A percentile compares a stretch with the other conserved stretches of the same genome.
phyloP scores from a whole-genome alignment of 495 filamentous ascomycete genomes.

The Glonium stellatum region DNA sequence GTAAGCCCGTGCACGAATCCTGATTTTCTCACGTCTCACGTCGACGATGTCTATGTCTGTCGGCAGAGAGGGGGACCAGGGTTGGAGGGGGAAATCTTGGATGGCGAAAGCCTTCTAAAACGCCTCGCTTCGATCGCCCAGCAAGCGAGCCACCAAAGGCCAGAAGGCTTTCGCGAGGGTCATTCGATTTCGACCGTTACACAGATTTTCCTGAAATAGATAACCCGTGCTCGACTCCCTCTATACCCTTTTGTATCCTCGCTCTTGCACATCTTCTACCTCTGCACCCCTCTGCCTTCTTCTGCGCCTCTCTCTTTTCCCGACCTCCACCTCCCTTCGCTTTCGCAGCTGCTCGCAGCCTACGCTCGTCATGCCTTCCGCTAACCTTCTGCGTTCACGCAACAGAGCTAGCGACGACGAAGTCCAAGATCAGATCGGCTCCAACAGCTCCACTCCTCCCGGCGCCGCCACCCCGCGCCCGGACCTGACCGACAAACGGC shows the following conservation, averaged over 20 bases:
- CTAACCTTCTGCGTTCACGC: slow-evolving; percentile 26
- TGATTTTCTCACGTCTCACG: not conserved
- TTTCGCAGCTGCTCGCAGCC: not conserved
- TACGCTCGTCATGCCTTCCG: slow-evolving; percentile 25
- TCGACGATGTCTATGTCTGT: not conserved
- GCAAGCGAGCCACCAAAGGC: slow-evolving; percentile 1
- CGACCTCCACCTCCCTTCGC: not conserved
- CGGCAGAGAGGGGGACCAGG: not conserved
- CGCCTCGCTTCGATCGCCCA: slow-evolving; percentile 6
- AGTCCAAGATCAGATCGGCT: slow-evolving; percentile 67
- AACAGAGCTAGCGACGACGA: slow-evolving; percentile 40
- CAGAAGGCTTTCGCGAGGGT: not conserved
- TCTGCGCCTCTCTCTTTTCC: no score
- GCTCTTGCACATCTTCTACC: not conserved
- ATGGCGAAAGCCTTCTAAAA: not conserved
- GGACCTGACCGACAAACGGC: slow-evolving; percentile 79
- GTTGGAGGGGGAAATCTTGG: not conserved
- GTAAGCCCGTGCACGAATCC: slow-evolving; percentile 34
- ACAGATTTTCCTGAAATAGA: slow-evolving; percentile 21
- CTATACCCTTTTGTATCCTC: not conserved
- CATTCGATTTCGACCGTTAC: slow-evolving; percentile 17
- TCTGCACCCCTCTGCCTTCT: no score
- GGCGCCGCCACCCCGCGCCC: slow-evolving; percentile 83
- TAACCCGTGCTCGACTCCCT: not conserved
- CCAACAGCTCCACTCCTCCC: slow-evolving; percentile 63